A percentile compares a stretch with the other conserved stretches of the same genome.
phyloP scores from a whole-genome alignment of 1,284 basidiomycete species.

The Boletus semigastroideus region DNA sequence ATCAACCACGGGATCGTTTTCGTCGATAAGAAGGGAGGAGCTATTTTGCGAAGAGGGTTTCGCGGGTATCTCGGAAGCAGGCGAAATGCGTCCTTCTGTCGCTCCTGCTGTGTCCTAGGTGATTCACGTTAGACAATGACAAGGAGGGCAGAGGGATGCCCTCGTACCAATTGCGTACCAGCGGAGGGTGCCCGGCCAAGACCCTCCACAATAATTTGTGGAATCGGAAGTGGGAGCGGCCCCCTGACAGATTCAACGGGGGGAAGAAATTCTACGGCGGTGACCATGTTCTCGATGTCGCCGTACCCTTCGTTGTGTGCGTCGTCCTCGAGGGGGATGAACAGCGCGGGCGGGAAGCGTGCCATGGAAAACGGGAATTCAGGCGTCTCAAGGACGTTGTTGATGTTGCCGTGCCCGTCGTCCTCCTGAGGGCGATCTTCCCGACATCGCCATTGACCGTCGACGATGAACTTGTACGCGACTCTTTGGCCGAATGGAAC shows the following conservation, averaged over 20 bases:
- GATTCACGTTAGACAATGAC: not conserved
- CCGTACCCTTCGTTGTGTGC: not conserved
- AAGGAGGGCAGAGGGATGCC: not conserved
- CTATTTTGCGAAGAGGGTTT: constrained; percentile 17
- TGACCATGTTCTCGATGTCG: constrained; percentile 28
- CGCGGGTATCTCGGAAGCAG: constrained; percentile 3
- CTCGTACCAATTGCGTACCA: constrained; percentile 26
- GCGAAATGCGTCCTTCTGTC: constrained; percentile 20
- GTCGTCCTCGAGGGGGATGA: constrained; percentile 11
- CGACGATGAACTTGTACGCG: constrained; percentile 78
- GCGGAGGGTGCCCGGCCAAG: constrained; percentile 40
- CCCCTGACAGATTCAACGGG: constrained; percentile 13
- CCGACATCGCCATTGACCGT: constrained; percentile 64
- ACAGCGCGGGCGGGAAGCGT: constrained; percentile 13
- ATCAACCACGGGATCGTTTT: constrained; percentile 9
- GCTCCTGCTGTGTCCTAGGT: constrained; percentile 25
- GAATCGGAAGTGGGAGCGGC: constrained; percentile 11
- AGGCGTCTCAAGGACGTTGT: constrained; percentile 69
- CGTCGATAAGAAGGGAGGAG: constrained; percentile 39
- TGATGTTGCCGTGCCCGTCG: constrained; percentile 65
- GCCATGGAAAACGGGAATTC: constrained; percentile 41
- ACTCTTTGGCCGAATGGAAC: constrained; percentile 68
- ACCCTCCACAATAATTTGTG: constrained; percentile 36
- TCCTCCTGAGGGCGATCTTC: constrained; percentile 58
- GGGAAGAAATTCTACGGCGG: constrained; percentile 24